Conservation (phyloP, 768 basidiomycete species). For the Suillus spraguei region DNA sequence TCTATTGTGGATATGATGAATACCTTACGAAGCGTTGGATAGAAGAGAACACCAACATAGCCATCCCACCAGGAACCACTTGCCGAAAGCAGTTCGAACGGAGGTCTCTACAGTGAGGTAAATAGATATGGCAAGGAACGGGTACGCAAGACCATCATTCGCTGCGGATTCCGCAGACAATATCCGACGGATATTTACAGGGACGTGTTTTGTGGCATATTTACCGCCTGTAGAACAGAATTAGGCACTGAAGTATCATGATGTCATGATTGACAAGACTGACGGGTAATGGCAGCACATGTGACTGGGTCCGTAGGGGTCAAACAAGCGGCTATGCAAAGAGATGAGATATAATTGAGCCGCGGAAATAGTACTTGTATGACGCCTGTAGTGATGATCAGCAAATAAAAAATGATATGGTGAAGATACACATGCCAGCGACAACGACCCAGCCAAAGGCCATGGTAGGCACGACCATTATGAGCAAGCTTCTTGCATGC, state of each 20-base stretch:
- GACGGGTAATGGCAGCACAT: constrained; percentile 79
- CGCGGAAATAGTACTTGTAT: constrained; percentile 73
- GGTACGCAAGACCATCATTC: constrained; percentile 96
- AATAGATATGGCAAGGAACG: constrained; percentile 84
- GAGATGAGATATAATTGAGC: constrained; percentile 70
- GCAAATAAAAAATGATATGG: neutral
- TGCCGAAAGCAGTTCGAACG: constrained; percentile 61
- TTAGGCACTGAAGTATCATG: neutral
- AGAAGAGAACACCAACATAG: constrained; percentile 51
- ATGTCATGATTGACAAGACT: constrained; percentile 16
- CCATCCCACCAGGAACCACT: constrained; percentile 90
- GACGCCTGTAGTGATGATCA: constrained; percentile 46
- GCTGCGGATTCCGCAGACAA: constrained; percentile 90
- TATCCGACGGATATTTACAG: constrained; percentile 74
- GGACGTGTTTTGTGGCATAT: constrained; percentile 71
- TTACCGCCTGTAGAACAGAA: constrained; percentile 54
- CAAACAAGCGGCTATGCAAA: constrained; percentile 87
- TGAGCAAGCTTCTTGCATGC: constrained; percentile 69
- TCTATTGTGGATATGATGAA: constrained; percentile 45
- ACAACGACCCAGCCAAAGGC: constrained; percentile 82
- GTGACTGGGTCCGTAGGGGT: constrained; percentile 97
- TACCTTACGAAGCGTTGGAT: constrained; percentile 2
- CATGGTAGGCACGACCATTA: constrained; percentile 84
- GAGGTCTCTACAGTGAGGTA: constrained; percentile 80
- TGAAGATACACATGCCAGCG: constrained; percentile 48